These are phyloP conservation scores for Athelia psychrophila DNA, from an alignment of 1,284 basidiomycete species.

Conservation along the genomic window DNA sequence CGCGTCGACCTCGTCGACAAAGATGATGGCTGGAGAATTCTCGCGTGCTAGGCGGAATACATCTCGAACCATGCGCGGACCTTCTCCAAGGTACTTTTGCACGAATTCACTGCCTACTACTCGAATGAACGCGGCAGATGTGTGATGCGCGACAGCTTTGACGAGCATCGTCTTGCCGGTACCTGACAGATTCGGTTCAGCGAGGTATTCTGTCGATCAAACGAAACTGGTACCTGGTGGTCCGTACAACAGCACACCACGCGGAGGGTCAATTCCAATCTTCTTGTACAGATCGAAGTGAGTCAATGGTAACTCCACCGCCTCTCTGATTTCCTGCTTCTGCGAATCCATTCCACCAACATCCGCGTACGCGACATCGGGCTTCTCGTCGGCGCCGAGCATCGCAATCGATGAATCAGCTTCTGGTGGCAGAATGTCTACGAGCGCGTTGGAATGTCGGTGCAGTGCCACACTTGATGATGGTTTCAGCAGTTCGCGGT, in stretches of 20 bases:
- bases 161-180: conserved; percentile 99
- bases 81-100: conserved; percentile 99
- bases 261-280: conserved; percentile 98
- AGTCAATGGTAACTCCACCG: conserved; percentile 96
- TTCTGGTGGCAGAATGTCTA: conserved; percentile 98
- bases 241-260: conserved; percentile 91
- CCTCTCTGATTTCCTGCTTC: conserved; percentile 99
- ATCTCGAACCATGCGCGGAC: conserved; percentile 99
- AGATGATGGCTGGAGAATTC: conserved; percentile 98
- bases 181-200: conserved; percentile 46
- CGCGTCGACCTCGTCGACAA: conserved; percentile 99
- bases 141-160: conserved; percentile 97
- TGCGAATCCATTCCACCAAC: conserved; percentile 98
- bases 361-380: conserved; percentile 87
- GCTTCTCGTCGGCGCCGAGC: conserved; percentile 92
- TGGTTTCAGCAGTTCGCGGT: conserved; percentile 96
- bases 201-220: neutral
- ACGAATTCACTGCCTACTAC: conserved; percentile 99
- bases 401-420: conserved; percentile 97
- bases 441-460: conserved; percentile 97
- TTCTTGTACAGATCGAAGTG: conserved; percentile 99
- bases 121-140: conserved; percentile 95
- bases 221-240: conserved; percentile 68
- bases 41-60: conserved; percentile 98
- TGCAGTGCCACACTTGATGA: conserved; percentile 97